Conservation (phyloP, 371 early-diverging fungal genomes). For the Mucor sp. region DNA sequence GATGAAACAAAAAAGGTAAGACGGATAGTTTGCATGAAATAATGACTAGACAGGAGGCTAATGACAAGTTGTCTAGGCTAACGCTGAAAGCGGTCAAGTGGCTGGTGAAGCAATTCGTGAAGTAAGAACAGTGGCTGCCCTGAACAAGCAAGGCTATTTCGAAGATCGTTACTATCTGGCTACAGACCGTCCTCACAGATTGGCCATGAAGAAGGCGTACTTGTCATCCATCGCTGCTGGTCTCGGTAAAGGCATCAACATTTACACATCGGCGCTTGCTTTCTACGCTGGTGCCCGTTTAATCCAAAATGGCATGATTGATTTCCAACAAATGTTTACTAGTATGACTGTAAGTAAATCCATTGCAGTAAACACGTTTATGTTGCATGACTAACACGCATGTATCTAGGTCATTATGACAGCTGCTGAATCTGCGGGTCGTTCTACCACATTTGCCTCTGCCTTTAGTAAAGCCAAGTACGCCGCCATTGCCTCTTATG, state of each 20-base stretch:
- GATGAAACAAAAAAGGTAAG: conserved; percentile 51
- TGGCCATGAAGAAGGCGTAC: conserved; percentile 57
- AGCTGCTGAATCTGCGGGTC: conserved; percentile 66
- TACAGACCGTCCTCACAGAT: conserved; percentile 66
- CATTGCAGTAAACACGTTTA: background rate
- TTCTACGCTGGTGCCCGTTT: conserved; percentile 60
- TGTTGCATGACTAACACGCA: background rate
- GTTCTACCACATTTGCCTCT: conserved; percentile 54
- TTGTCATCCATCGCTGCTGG: conserved; percentile 65
- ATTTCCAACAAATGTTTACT: conserved; percentile 52
- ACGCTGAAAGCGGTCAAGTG: conserved; percentile 65
- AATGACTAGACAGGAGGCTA: background rate
- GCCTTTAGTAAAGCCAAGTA: conserved; percentile 76
- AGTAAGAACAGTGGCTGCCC: conserved; percentile 78
- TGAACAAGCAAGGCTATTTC: conserved; percentile 73
- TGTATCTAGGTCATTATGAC: conserved; percentile 57
- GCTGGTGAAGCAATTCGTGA: conserved; percentile 79
- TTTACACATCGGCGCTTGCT: conserved; percentile 60
- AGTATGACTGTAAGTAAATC: conserved; percentile 53
- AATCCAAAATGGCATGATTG: conserved; percentile 32
- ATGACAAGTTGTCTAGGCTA: no score
- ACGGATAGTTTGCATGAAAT: no score
- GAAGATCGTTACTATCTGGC: conserved; percentile 57
- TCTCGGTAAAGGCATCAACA: conserved; percentile 61
- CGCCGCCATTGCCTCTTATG: conserved; percentile 77